Conservation (phyloP, 202 grass and related monocot genomes). For the Hordeum pubiflorum region DNA sequence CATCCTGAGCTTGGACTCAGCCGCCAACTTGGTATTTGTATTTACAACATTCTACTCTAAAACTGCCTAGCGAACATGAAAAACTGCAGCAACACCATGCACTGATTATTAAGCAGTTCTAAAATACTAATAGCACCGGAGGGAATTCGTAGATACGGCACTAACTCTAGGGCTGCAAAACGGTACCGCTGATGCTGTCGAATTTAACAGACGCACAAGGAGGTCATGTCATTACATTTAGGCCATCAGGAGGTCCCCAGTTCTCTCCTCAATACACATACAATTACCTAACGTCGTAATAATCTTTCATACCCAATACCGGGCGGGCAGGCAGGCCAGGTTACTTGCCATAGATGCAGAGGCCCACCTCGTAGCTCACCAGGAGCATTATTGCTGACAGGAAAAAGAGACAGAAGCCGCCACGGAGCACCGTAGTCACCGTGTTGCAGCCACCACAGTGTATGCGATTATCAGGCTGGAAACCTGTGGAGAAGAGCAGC, state of each 20-base stretch:
- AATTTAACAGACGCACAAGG: conserved; percentile 13
- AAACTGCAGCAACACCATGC: not conserved
- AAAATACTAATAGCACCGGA: not conserved
- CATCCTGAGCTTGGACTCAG: conserved; percentile 12
- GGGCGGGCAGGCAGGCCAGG: not conserved
- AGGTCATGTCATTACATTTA: conserved; percentile 38
- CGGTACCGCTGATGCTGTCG: conserved; percentile 27
- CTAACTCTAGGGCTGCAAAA: conserved; percentile 34
- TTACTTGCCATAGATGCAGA: conserved; percentile 74
- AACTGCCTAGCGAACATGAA: conserved; percentile 7
- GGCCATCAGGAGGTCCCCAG: conserved; percentile 26
- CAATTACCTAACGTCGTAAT: conserved; percentile 30
- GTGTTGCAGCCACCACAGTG: conserved; percentile 39
- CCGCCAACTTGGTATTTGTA: conserved; percentile 20
- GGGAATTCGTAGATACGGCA: conserved; percentile 32
- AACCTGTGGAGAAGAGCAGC: conserved; percentile 40
- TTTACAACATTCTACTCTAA: conserved; percentile 27
- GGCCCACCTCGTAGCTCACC: conserved; percentile 63
- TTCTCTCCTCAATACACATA: conserved; percentile 24
- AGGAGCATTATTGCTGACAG: conserved; percentile 68
- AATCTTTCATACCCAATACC: conserved; percentile 8
- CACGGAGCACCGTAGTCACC: conserved; percentile 46
- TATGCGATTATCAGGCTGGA: conserved; percentile 39
- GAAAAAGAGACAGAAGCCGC: conserved; percentile 81
- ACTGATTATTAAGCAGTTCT: conserved; percentile 1